Base-by-base conservation (phyloP, 768 basidiomycete species). In the Pisolithus albus region DNA sequence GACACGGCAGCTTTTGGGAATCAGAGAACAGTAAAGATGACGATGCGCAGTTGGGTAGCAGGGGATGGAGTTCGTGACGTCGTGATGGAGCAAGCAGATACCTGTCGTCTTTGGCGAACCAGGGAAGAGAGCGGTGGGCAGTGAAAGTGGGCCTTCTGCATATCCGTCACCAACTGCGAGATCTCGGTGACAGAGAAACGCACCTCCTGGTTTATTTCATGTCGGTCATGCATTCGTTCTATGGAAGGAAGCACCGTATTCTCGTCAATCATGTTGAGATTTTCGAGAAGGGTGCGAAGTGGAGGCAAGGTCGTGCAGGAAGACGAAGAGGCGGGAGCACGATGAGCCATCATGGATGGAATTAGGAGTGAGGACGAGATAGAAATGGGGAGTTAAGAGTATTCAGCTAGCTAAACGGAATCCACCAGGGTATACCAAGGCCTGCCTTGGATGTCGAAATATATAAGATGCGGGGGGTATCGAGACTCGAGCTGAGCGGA, bases 241-340 rank as follows among this genome's bases (percentile, higher is more conserved):
- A 49, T 32, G 50, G 9, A 53, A n/a, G 61, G 56, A 0, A 50
- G 28, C 19, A 50, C 57, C 40, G 44, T 49, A 32, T 19, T 52
- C 37, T 11, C 46, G 21, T 9, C 54, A 51, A 37, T 57, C 59
- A 32, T 32, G 34, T 47, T 32, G 21, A 81, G 71, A 49, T 75
- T 63, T 5, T 47, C 46, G 19, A 47, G 46, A 50, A 81, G 76
- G 9, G 77, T 66, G 51, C 70, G 76, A 10, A 83, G 70, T 10
- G 81, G 68, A 13, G 81, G 81, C 11, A 83, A 75, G 1, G 73
- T 77, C 21, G 79, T 79, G 30, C 78, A 78, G 41, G 62, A 50
- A 47, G 70, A 34, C 11, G 34, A 62, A 52, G 36, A 5, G 51
- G 50, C 59, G 52, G 57, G 47, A 49, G 42, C 40, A 44, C 15